phyloP scores from a whole-genome alignment of 192 early-diverging fungal species.

The Chytriomyces hyalinus region DNA sequence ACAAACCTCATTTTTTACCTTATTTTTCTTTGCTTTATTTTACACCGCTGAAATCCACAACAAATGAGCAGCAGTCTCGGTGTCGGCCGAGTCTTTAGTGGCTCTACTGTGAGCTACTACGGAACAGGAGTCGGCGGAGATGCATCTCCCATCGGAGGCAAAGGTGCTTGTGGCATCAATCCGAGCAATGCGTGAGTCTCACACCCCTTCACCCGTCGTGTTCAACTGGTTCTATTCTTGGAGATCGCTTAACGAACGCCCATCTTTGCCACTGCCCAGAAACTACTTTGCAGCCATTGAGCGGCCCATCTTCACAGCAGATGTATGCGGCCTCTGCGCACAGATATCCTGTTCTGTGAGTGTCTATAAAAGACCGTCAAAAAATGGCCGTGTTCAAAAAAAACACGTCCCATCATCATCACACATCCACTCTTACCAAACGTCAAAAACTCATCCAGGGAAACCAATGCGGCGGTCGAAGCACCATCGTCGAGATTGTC shows the following conservation, averaged over 20 bases:
- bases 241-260: neutral
- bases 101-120: neutral
- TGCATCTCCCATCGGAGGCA: slow-evolving; percentile 6
- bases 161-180: neutral
- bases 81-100: neutral
- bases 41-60: neutral
- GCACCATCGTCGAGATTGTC: neutral
- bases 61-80: neutral
- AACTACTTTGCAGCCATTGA: slow-evolving; percentile 13
- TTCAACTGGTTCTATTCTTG: too few relatives aligned
- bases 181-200: neutral
- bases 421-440: neutral
- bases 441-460: neutral
- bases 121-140: neutral
- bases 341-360: neutral
- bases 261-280: neutral
- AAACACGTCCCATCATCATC: neutral
- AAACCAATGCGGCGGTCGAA: neutral
- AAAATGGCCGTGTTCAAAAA: too few relatives aligned
- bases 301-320: neutral
- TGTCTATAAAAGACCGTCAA: neutral
- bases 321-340: neutral
- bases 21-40: too few relatives aligned
- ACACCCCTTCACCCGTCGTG: neutral
- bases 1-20: too few relatives aligned